Conservation (phyloP, 257 asterid genomes). For the Nicotiana otophora region DNA sequence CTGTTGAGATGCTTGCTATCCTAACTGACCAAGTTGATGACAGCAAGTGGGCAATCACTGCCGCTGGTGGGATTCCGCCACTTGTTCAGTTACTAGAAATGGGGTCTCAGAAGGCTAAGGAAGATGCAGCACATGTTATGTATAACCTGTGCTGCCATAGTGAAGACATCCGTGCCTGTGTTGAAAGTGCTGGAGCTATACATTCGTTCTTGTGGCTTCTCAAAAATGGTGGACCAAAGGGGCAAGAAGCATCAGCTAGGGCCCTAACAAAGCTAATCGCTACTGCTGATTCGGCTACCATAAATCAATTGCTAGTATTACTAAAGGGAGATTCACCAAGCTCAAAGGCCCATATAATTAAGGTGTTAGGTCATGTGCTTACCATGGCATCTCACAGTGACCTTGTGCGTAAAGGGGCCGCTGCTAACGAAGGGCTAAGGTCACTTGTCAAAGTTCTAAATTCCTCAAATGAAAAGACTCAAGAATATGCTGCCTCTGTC, state of each 20-base stretch:
- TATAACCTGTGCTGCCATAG: constrained; percentile 68
- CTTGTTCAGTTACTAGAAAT: constrained; percentile 67
- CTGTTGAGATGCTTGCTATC: constrained; percentile 70
- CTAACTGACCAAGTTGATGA: constrained; percentile 76
- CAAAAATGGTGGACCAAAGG: constrained; percentile 62
- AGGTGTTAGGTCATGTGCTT: constrained; percentile 82
- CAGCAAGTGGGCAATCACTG: constrained; percentile 96
- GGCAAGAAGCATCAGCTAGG: constrained; percentile 67
- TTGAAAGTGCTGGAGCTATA: constrained; percentile 75
- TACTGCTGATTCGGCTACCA: constrained; percentile 46
- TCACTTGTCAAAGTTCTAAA: constrained; percentile 73
- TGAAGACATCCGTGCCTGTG: constrained; percentile 73
- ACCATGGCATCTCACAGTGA: constrained; percentile 57
- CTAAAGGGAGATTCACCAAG: constrained; percentile 61
- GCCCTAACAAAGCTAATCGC: constrained; percentile 50
- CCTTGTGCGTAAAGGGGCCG: constrained; percentile 45
- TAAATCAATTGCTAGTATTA: constrained; percentile 58
- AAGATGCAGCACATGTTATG: constrained; percentile 55
- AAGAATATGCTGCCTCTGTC: constrained; percentile 64
- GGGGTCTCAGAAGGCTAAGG: constrained; percentile 70
- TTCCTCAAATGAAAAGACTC: constrained; percentile 65
- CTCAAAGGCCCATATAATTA: constrained; percentile 55
- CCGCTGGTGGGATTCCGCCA: constrained; percentile 95
- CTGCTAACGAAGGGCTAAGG: constrained; percentile 66
- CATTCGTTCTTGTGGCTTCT: constrained; percentile 72